Percentiles rank a stretch among this genome's conserved stretches.
phyloP scores from a whole-genome alignment of 495 filamentous ascomycete species.

The Penicillium herquei region DNA sequence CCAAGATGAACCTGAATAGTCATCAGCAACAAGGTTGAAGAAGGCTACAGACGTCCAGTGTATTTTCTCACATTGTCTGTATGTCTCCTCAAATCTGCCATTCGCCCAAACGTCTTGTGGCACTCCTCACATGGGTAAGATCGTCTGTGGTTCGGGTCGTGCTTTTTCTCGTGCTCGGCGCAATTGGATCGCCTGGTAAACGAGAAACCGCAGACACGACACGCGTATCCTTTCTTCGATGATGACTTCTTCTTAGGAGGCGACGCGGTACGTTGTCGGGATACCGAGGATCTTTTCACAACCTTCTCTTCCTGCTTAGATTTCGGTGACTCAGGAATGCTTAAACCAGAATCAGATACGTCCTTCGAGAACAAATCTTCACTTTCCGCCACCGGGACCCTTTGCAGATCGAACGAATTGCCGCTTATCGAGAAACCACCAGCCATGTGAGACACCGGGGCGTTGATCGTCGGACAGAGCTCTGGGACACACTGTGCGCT shows the following conservation, averaged over 20 bases:
- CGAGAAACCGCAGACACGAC: conserved; percentile 71
- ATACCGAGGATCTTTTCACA: not conserved
- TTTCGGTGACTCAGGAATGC: too few relatives aligned
- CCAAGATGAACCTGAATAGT: conserved; percentile 14
- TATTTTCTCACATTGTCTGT: conserved; percentile 64
- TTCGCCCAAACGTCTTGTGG: conserved; percentile 49
- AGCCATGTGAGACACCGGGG: not conserved
- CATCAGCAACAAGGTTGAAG: not conserved
- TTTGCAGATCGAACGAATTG: not conserved
- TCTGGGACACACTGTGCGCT: not conserved
- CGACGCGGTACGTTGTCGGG: too few relatives aligned
- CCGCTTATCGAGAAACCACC: not conserved
- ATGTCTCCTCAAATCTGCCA: conserved; percentile 82
- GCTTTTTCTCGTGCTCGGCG: conserved; percentile 85
- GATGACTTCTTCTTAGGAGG: conserved; percentile 1
- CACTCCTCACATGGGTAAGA: conserved; percentile 68
- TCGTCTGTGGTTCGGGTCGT: conserved; percentile 72
- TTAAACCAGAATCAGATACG: too few relatives aligned
- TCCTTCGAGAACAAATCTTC: too few relatives aligned
- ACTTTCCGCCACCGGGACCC: too few relatives aligned
- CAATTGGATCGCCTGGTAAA: conserved; percentile 91
- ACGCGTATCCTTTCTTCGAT: conserved; percentile 58
- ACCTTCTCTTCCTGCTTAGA: not conserved
- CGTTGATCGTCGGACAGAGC: not conserved
- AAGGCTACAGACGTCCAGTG: not conserved